Evolutionary conservation across 768 basidiomycete species (phyloP), one percentile per base, ranked within the genome.

Genomic region (Pleurotus ostreatus): DNA sequence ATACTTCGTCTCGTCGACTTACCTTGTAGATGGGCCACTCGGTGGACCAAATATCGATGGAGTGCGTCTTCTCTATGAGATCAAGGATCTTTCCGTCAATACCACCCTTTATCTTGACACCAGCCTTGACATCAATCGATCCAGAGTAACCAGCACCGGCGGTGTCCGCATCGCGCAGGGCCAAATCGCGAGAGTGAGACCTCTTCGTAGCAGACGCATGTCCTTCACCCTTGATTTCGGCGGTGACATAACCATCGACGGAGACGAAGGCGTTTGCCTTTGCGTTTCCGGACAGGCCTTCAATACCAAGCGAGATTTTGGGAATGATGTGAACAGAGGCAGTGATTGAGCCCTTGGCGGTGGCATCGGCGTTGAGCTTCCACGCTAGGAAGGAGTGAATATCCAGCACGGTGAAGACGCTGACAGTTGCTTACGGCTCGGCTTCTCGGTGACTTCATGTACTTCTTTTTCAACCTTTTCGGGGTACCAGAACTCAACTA

Each of bases 401-500:
- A 34, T 34, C 8, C 30, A 34, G 30, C 30, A 34, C 8, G 30
- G 8, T 9, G 30, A 34, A 34, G 30, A 2, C 3, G 30, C 8
- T 25, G 30, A 16, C 34, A 40, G 39, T 7, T 38, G 22, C 39
- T 16, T 12, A 41, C 37, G 51, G 5, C 18, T 18, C 4, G 16
- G 5, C 4, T 15, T 41, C 37, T 53, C 38, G 12, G 13, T 11
- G 18, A 53, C 39, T 0, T 53, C 51, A 40, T 41, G 23, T 0
- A 38, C 38, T n/a, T 53, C 38, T 5, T 39, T 22, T 12, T 53
- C 34, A 8, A 53, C 38, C 39, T 53, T 53, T 22, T 34, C 34
- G 13, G 51, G 51, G 37, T 53, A 53, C 51, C 51, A 53, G 51
- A 53, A 53, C 15, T 53, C 51, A 15, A 53, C 51, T 53, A 44